Percentiles rank a stretch among this genome's conserved stretches.
phyloP scores from a whole-genome alignment of 352 stramenopile species.

The Aphanomyces stellatus region DNA sequence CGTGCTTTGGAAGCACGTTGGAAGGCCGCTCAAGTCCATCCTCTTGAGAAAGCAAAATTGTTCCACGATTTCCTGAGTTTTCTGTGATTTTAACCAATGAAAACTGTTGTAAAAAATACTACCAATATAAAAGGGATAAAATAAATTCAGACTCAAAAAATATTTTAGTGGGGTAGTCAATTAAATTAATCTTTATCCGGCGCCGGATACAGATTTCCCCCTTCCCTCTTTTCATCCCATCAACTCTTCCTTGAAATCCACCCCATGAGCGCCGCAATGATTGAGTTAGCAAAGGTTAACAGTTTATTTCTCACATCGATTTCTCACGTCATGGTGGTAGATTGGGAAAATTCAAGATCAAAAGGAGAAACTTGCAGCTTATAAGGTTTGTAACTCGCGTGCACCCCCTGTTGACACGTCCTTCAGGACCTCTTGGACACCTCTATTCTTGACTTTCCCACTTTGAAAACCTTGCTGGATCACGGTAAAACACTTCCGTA shows the following conservation, averaged over 20 bases:
- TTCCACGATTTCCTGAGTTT: no score
- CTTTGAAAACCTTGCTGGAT: constrained; percentile 51
- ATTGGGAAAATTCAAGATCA: constrained; percentile 58
- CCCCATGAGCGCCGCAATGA: background rate
- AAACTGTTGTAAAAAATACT: no score
- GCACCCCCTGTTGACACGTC: background rate
- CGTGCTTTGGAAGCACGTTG: background rate
- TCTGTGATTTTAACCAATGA: no score
- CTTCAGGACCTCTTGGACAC: constrained; percentile 40
- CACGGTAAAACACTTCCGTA: constrained; percentile 32
- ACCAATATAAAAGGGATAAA: no score
- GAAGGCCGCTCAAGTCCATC: background rate
- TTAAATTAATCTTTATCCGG: no score
- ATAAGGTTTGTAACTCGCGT: constrained; percentile 39
- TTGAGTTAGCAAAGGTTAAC: no score
- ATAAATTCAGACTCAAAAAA: no score
- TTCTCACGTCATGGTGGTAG: constrained; percentile 24
- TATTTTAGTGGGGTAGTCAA: no score
- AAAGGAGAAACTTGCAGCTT: constrained; percentile 62
- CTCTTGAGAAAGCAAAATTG: background rate
- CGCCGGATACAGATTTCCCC: no score
- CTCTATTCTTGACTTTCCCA: constrained; percentile 31
- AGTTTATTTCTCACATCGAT: no score
- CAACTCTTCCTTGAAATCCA: background rate
- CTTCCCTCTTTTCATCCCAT: background rate